Conservation (phyloP, 2,329 filamentous ascomycete genomes). For the Sarocladium strictum region DNA sequence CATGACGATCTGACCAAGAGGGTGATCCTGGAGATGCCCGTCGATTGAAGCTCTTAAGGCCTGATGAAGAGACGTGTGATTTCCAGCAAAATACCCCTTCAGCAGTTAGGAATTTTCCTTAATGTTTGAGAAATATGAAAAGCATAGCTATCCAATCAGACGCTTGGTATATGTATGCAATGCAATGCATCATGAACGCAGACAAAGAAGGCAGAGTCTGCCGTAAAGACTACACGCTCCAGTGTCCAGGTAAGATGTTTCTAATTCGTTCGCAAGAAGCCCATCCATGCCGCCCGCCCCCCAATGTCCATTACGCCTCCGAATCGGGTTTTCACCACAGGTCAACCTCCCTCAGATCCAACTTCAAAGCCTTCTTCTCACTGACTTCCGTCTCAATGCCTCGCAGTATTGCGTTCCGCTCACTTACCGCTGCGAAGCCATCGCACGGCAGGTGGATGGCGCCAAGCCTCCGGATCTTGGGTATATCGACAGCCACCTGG, state of each 20-base stretch:
- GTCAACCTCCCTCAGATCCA: slow-evolving; percentile 27
- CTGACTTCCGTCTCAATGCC: slow-evolving; percentile 14
- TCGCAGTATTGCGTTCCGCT: slow-evolving; percentile 20
- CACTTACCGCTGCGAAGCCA: slow-evolving; percentile 17
- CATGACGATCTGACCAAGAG: slow-evolving; percentile 50
- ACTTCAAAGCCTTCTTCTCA: slow-evolving; percentile 18
- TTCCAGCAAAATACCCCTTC: background rate
- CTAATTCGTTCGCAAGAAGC: too few relatives aligned
- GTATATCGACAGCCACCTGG: slow-evolving; percentile 20
- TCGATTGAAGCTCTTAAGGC: slow-evolving; percentile 11
- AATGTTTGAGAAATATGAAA: background rate
- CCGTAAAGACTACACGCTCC: too few relatives aligned
- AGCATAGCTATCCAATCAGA: background rate
- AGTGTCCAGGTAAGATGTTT: too few relatives aligned
- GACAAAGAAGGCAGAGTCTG: too few relatives aligned
- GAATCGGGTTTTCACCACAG: slow-evolving; percentile 21
- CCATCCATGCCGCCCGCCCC: too few relatives aligned
- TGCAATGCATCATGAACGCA: background rate
- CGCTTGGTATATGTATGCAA: background rate
- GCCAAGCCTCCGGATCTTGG: slow-evolving; percentile 24
- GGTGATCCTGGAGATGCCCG: slow-evolving; percentile 24
- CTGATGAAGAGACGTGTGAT: too few relatives aligned
- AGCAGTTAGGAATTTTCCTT: background rate
- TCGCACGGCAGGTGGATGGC: slow-evolving; percentile 21
- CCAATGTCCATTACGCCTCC: too few relatives aligned